Percentiles rank a stretch among this genome's conserved stretches.
Evolutionary conservation across 495 filamentous ascomycete species (phyloP).

Genomic region (Trichoderma asperelloides): DNA sequence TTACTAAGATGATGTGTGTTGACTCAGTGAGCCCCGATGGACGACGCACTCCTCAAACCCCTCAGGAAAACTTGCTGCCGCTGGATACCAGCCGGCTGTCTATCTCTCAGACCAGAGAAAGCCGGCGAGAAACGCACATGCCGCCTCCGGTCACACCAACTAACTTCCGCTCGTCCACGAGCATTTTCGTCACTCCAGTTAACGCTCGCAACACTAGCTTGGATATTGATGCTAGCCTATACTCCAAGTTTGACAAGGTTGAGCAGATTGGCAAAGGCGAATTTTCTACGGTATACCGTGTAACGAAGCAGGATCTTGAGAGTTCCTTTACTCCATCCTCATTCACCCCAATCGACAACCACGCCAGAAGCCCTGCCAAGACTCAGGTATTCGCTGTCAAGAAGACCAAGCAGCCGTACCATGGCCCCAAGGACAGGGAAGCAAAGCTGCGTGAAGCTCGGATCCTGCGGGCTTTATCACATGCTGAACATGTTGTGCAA

Average conservation of each 20-base stretch:
- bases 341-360: background rate
- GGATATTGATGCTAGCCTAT: constrained; percentile 63
- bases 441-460: constrained; percentile 72
- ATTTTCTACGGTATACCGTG: constrained; percentile 86
- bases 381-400: constrained; percentile 80
- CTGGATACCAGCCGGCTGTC: constrained; percentile 77
- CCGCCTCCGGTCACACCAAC: constrained; percentile 76
- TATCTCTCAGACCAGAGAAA: constrained; percentile 48
- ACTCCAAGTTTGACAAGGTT: constrained; percentile 63
- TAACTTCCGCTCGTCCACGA: constrained; percentile 38
- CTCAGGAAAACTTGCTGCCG: constrained; percentile 61
- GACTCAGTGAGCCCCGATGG: constrained; percentile 43
- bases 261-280: constrained; percentile 77
- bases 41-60: constrained; percentile 62
- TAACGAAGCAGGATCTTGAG: constrained; percentile 41
- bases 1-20: constrained; percentile 36
- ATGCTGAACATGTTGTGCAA: constrained; percentile 73
- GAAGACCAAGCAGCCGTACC: constrained; percentile 72
- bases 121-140: constrained; percentile 33
- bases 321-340: constrained; percentile 27
- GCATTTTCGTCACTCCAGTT: constrained; percentile 42
- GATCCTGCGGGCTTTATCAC: constrained; percentile 59
- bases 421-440: constrained; percentile 64
- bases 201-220: constrained; percentile 41
- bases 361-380: constrained; percentile 12